These are phyloP conservation scores for Themeda triandra DNA, from an alignment of 176 grass and related monocot genomes.

Conservation along the genomic window DNA sequence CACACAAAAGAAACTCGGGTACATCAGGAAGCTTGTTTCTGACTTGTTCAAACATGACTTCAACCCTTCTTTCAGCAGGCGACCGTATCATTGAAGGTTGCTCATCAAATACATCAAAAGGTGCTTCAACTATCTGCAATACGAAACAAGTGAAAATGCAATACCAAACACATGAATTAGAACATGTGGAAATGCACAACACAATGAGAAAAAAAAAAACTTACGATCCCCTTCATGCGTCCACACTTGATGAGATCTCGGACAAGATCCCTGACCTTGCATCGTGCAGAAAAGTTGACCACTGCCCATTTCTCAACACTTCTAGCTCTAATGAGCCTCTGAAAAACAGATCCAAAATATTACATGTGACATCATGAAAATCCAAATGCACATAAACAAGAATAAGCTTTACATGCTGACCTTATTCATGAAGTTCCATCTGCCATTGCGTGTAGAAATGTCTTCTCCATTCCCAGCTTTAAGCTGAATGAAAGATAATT, in stretches of 20 bases:
- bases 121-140: conserved; percentile 30
- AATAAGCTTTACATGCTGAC: not conserved
- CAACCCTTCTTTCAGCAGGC: conserved; percentile 31
- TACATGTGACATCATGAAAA: not conserved
- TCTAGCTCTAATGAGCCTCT: conserved; percentile 40
- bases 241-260: conserved; percentile 31
- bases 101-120: conserved; percentile 38
- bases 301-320: conserved; percentile 38
- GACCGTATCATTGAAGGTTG: conserved; percentile 8
- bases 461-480: conserved; percentile 39
- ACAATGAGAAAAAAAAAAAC: conserved; percentile 11
- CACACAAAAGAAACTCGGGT: too few species aligned
- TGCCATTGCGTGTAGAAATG: conserved; percentile 28
- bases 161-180: too few species aligned
- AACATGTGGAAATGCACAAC: not conserved
- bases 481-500: conserved; percentile 21
- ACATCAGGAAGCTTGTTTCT: too few species aligned
- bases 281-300: conserved; percentile 43
- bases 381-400: not conserved
- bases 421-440: conserved; percentile 66
- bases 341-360: not conserved
- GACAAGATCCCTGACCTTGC: conserved; percentile 7
- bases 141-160: not conserved
- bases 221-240: conserved; percentile 46
- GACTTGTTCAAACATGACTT: not conserved